A percentile compares a stretch with the other conserved stretches of the same genome.
phyloP scores from a whole-genome alignment of 2,329 filamentous ascomycete genomes.

The Nigrospora oryzae region DNA sequence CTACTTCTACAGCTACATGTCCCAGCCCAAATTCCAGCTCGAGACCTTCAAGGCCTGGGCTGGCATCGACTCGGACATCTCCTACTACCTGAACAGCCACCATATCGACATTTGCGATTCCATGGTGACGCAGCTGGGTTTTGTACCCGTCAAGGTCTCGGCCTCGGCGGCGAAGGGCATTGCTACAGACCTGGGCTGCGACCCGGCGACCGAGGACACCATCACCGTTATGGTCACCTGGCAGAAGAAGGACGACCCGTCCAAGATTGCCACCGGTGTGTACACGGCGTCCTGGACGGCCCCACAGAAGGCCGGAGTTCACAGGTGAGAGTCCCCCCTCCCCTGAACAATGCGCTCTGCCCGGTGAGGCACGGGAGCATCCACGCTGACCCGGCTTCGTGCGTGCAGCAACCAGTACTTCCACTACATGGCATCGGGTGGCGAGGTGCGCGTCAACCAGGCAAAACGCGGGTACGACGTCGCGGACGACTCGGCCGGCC shows the following conservation, averaged over 20 bases:
- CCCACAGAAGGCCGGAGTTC: constrained; percentile 85
- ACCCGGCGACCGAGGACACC: constrained; percentile 78
- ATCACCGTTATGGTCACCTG: constrained; percentile 87
- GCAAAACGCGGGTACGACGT: constrained; percentile 93
- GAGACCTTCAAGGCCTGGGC: constrained; percentile 96
- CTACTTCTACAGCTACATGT: constrained; percentile 98
- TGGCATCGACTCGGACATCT: constrained; percentile 85
- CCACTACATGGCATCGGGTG: constrained; percentile 79
- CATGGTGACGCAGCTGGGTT: constrained; percentile 70
- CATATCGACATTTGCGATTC: constrained; percentile 89
- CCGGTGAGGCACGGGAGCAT: too few species aligned
- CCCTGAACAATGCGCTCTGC: not conserved
- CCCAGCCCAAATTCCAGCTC: constrained; percentile 81
- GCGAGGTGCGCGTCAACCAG: constrained; percentile 85
- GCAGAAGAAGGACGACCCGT: constrained; percentile 61
- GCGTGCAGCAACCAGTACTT: constrained; percentile 70
- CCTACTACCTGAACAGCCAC: constrained; percentile 92
- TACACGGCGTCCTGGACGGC: constrained; percentile 96
- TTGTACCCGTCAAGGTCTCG: constrained; percentile 69
- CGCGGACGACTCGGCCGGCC: constrained; percentile 65
- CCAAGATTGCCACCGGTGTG: constrained; percentile 72
- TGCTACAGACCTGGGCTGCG: constrained; percentile 71
- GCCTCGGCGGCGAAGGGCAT: constrained; percentile 72
- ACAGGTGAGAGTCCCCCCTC: constrained; percentile 39
- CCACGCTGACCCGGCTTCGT: too few species aligned